Conservation (phyloP, 495 filamentous ascomycete species). For the Geopyxis carbonaria region DNA sequence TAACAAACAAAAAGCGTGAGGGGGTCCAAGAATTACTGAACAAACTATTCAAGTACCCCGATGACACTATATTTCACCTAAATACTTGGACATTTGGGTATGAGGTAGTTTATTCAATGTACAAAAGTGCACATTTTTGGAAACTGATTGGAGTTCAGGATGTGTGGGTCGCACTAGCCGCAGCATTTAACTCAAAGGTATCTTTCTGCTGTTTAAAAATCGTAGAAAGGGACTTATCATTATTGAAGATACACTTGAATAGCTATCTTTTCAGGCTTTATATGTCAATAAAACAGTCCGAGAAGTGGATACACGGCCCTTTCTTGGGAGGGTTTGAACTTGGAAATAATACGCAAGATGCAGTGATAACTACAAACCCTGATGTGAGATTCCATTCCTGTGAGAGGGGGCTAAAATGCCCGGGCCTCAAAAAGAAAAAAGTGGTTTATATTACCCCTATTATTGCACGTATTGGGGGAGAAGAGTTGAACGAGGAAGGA, state of each 20-base stretch:
- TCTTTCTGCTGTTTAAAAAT: neutral
- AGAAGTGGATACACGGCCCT: constrained; percentile 32
- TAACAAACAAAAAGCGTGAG: constrained; percentile 35
- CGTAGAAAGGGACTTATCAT: neutral
- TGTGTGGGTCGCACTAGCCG: constrained; percentile 70
- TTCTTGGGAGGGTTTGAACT: constrained; percentile 58
- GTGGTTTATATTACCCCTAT: constrained; percentile 68
- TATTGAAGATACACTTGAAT: constrained; percentile 60
- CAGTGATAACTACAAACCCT: constrained; percentile 50
- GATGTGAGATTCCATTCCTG: constrained; percentile 72
- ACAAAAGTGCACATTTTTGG: constrained; percentile 26
- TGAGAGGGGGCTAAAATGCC: constrained; percentile 53
- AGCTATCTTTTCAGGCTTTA: constrained; percentile 63
- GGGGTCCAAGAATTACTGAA: constrained; percentile 57
- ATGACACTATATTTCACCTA: constrained; percentile 66
- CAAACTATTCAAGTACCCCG: constrained; percentile 51
- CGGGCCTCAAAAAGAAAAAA: constrained; percentile 33
- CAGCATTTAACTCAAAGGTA: constrained; percentile 49
- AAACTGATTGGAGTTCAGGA: constrained; percentile 51
- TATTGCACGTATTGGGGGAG: constrained; percentile 39
- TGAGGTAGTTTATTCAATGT: constrained; percentile 10
- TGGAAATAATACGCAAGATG: constrained; percentile 50
- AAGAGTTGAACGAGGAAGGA: constrained; percentile 52
- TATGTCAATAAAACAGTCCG: constrained; percentile 35
- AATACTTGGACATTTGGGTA: constrained; percentile 84